Evolutionary conservation across 768 basidiomycete species (phyloP).

Genomic region (Lactarius sanguifluus): DNA sequence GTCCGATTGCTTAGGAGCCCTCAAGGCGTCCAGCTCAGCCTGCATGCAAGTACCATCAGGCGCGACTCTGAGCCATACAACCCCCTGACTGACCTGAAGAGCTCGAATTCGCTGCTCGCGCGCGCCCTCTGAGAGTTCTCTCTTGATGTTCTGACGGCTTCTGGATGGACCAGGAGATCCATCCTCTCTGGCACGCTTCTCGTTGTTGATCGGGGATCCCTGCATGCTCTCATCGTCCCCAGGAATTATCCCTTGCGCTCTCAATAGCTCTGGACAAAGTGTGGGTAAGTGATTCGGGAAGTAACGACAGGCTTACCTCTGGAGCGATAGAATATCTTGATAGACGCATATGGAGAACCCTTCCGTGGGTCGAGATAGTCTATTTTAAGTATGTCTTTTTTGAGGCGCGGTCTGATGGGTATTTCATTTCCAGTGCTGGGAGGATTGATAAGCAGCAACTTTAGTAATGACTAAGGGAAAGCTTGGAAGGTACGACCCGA

Average conservation of each 20-base stretch:
- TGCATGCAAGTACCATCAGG: background rate
- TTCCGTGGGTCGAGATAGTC: background rate
- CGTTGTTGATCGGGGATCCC: background rate
- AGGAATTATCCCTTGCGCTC: conserved; percentile 15
- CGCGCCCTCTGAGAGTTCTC: background rate
- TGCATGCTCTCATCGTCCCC: background rate
- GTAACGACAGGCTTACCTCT: conserved; percentile 1
- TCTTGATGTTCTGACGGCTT: background rate
- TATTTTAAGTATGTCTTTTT: background rate
- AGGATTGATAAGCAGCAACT: background rate
- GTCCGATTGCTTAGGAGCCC: background rate
- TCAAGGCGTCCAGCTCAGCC: conserved; percentile 15
- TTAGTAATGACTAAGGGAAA: background rate
- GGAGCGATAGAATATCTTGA: conserved; percentile 22
- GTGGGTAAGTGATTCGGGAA: background rate
- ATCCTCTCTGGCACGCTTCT: conserved; percentile 14
- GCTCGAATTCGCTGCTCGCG: conserved; percentile 18
- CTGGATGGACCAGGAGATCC: conserved; percentile 6
- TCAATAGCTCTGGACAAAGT: conserved; percentile 13
- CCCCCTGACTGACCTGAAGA: conserved; percentile 13
- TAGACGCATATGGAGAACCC: background rate
- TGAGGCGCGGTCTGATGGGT: background rate
- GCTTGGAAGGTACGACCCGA: background rate
- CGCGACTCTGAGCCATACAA: background rate
- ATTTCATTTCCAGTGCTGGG: conserved; percentile 18